Evolutionary conservation across 2,329 filamentous ascomycete genomes (phyloP), one percentile per base, ranked within the genome.

Genomic region (Fusarium sp.): DNA sequence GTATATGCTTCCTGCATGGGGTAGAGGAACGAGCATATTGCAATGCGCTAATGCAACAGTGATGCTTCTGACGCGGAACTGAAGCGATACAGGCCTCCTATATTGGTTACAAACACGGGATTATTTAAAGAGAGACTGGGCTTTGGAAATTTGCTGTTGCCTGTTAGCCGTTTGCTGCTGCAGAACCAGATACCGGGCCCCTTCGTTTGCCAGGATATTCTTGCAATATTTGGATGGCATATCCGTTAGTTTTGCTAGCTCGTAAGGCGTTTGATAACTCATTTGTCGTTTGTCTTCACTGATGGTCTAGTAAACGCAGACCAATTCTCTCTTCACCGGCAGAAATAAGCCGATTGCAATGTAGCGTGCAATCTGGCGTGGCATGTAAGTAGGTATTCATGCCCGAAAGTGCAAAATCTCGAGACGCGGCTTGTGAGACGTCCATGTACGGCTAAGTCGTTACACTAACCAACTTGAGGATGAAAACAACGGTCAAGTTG

Each of bases 241-340:
- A 7, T 24, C 12, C 4, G 8, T 7, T 26, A 11, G n/a, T 15
- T 2, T 33, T 14, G 2, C 7, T 4, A 24, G 18, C n/a, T 20
- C 3, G 2, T 5, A 18, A 26, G 6, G 15, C 8, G 7, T 26
- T 35, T 35, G 11, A 6, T 15, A 7, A 26, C 10, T 20, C 8
- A 35, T 35, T n/a, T 33, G n/a, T 10, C 9, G 15, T 20, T 51
- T 26, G 30, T 35, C 45, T 30, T 7, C 5, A n/a, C 1, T 18
- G 16, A 7, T 13, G 6, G 30, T 24, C 33, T 7, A 13, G 33
- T 36, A 26, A 53, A 10, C 6, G 5, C 1, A 28, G n/a, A 20
- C 30, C 3, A 14, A 26, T 35, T 51, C 12, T 22, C 15, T 6
- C 16, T n/a, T 47, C n/a, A 35, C n/a, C 30, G 18, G 18, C 28